Conservation (phyloP, 1,139 yeast genomes). For the Waltiozyma sp. region DNA sequence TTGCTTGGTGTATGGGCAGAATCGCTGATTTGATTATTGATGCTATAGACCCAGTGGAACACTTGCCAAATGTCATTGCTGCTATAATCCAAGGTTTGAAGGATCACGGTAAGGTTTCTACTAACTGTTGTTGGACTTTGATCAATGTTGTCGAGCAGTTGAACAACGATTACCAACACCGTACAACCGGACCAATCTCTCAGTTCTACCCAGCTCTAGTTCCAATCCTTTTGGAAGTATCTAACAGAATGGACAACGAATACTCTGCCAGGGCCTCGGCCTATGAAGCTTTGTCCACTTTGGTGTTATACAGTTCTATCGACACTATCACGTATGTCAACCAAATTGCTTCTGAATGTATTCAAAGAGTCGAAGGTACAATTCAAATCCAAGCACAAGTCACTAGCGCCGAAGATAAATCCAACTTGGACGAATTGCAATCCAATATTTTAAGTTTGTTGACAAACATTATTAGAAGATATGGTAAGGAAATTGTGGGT, state of each 20-base stretch:
- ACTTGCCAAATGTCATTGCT: constrained; percentile 57
- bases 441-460: constrained; percentile 76
- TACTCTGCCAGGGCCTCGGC: constrained; percentile 89
- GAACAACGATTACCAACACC: constrained; percentile 43
- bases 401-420: constrained; percentile 55
- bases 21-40: constrained; percentile 81
- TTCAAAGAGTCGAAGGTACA: constrained; percentile 62
- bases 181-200: constrained; percentile 56
- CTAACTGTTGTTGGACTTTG: constrained; percentile 95
- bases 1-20: constrained; percentile 97
- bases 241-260: constrained; percentile 71
- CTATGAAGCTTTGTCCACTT: constrained; percentile 79
- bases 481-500: constrained; percentile 49
- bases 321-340: constrained; percentile 64
- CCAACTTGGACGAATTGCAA: constrained; percentile 81
- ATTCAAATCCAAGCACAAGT: constrained; percentile 42
- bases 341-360: constrained; percentile 62
- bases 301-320: constrained; percentile 65
- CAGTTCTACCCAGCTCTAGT: constrained; percentile 59
- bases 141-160: constrained; percentile 86
- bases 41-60: constrained; percentile 55
- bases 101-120: constrained; percentile 86
- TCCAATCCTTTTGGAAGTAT: constrained; percentile 58
- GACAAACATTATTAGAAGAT: constrained; percentile 80
- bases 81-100: constrained; percentile 69